A percentile compares a stretch with the other conserved stretches of the same genome.
Evolutionary conservation across 306 rosid genomes (phyloP).

Genomic region (Delonix regia): DNA sequence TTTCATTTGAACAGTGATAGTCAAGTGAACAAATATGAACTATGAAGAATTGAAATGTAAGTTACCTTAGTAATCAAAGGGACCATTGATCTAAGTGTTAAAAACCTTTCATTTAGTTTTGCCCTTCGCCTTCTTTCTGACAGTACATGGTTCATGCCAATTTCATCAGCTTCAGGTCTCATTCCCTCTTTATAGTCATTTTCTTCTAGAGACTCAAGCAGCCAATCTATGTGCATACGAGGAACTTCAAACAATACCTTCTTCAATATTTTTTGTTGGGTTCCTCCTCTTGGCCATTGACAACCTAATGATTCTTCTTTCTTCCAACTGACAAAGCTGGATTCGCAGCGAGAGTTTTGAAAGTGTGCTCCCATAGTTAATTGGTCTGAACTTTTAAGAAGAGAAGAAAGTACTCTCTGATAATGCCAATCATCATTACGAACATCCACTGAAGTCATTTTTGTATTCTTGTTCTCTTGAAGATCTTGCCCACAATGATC

Average conservation of each 20-base stretch:
- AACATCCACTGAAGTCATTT: constrained; percentile 47
- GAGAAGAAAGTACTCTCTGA: constrained; percentile 63
- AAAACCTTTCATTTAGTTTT: constrained; percentile 74
- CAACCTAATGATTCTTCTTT: constrained; percentile 42
- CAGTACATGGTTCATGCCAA: constrained; percentile 63
- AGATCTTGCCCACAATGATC: constrained; percentile 39
- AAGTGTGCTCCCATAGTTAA: constrained; percentile 48
- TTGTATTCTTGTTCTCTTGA: constrained; percentile 53
- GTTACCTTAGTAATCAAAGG: constrained; percentile 78
- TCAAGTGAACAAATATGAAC: constrained; percentile 25
- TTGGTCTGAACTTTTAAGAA: constrained; percentile 63
- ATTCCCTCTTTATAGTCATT: constrained; percentile 57
- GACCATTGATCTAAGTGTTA: constrained; percentile 66
- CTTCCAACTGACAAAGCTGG: constrained; percentile 70
- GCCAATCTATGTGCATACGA: constrained; percentile 55
- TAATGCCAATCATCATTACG: constrained; percentile 60
- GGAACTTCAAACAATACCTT: constrained; percentile 80
- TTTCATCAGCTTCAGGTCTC: constrained; percentile 70
- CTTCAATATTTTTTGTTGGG: constrained; percentile 62
- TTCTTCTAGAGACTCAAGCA: constrained; percentile 59
- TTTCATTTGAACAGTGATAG: constrained; percentile 17
- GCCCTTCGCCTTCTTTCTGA: constrained; percentile 77
- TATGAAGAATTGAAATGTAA: constrained; percentile 9
- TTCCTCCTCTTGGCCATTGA: constrained; percentile 48
- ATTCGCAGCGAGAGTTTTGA: constrained; percentile 50